These are phyloP conservation scores for Lentithecium fluviatile DNA, from an alignment of 495 filamentous ascomycete species.

Conservation along the genomic window DNA sequence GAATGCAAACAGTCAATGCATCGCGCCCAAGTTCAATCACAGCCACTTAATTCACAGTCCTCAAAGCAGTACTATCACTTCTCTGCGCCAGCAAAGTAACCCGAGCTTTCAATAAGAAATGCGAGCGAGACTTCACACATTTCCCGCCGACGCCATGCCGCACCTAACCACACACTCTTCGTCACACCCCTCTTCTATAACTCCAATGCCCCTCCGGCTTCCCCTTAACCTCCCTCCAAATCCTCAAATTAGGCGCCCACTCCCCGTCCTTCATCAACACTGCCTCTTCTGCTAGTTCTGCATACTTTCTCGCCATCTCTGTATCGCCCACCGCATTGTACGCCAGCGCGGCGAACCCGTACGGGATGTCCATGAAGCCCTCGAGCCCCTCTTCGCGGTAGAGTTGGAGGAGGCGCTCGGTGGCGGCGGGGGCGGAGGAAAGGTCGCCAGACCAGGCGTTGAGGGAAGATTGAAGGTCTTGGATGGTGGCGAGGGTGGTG, in stretches of 20 bases:
- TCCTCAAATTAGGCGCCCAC: constrained; percentile 21
- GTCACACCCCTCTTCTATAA: constrained; percentile 17
- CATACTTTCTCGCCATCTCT: constrained; percentile 33
- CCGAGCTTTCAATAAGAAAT: no score
- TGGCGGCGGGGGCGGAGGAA: constrained; percentile 20
- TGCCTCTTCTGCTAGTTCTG: constrained; percentile 28
- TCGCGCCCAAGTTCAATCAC: no score
- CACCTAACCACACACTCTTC: no score
- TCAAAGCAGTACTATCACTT: no score
- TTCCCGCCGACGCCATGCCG: no score
- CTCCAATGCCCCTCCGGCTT: constrained; percentile 30
- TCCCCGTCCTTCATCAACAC: constrained; percentile 41
- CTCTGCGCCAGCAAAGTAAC: no score
- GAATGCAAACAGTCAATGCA: no score
- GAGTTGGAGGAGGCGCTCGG: constrained; percentile 33
- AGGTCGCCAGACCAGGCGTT: constrained; percentile 23
- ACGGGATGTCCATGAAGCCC: constrained; percentile 36
- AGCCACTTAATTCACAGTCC: no score
- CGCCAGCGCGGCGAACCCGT: constrained; percentile 36
- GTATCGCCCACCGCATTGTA: constrained; percentile 34
- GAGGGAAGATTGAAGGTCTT: constrained; percentile 17
- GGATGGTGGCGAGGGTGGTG: constrained; percentile 3
- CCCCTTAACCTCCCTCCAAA: constrained; percentile 26
- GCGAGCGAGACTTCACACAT: no score
- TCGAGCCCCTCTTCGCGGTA: constrained; percentile 39